These are phyloP conservation scores for Mycena belliarum DNA, from an alignment of 768 basidiomycete genomes.

Conservation along the genomic window DNA sequence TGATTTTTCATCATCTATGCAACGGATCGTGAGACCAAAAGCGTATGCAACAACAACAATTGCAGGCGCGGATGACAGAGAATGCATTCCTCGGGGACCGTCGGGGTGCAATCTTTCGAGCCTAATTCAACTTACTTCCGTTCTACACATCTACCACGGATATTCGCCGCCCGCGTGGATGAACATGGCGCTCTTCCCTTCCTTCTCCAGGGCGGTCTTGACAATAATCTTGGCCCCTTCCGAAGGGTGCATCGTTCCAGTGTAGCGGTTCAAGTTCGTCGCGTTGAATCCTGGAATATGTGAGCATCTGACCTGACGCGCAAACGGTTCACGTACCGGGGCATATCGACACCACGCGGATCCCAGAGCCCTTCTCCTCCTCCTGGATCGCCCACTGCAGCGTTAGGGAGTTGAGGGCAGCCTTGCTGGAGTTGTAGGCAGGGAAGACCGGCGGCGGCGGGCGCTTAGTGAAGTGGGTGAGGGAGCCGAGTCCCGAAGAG, in stretches of 20 bases:
- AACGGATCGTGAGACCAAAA: no score
- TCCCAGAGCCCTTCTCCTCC: background rate
- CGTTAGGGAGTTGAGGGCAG: conserved; percentile 16
- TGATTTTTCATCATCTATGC: no score
- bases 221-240: background rate
- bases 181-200: background rate
- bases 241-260: background rate
- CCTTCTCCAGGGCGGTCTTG: background rate
- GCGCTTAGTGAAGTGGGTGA: background rate
- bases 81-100: no score
- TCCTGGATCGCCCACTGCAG: conserved; percentile 13
- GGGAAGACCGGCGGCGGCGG: background rate
- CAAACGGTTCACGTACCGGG: background rate
- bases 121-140: no score
- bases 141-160: no score
- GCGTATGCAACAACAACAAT: no score
- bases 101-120: no score
- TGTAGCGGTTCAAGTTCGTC: background rate
- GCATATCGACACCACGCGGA: background rate
- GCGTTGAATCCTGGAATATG: background rate
- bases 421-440: conserved; percentile 12
- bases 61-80: no score
- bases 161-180: background rate
- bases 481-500: conserved; percentile 3
- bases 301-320: background rate